Evolutionary conservation across 2,329 filamentous ascomycete species (phyloP), one percentile per base, ranked within the genome.

Genomic region (Ophiosphaerella korrae): DNA sequence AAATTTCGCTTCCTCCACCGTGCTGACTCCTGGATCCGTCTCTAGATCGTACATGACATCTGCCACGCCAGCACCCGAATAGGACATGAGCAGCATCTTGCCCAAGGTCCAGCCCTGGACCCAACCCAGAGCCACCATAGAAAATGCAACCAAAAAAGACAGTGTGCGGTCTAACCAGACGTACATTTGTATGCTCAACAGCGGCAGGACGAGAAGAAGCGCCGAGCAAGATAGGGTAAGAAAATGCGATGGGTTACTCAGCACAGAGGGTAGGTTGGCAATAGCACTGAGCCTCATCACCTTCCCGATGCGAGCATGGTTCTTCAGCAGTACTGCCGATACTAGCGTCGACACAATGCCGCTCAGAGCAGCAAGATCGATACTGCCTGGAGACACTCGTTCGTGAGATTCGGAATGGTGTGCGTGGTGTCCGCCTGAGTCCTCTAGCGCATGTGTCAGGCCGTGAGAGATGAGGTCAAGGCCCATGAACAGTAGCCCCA

Each of bases 401-500:
- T 85, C 82, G 62, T 93, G 88, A 3, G 55, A 53, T 58, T 89
- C 85, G 3, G 81, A 78, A 63, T 89, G 87, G 64, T 96, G 91
- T 18, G 90, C 81, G 46, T 87, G 82, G 66, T 96, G 90, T 13
- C 81, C 81, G 12, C 87, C 86, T 16, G 84, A 68, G 42, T 80
- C 80, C 74, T 97, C 93, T 9, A 99, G 84, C n/a, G 92, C 84
- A 73, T 99, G 93, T 70, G 96, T 94, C 13, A 96, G 80, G 53
- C 91, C 93, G 72, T 99, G 94, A 35, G 90, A 96, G 54, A 99
- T 88, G 42, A 99, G 84, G 66, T 99, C 94, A 66, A 97, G 88
- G 16, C 93, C 93, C 80, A 96, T 96, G 75, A 99, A 99, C n/a
- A 96, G 84, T 11, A 99, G 84, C 55, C 97, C 91, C 34, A 99